Conservation (phyloP, 768 basidiomycete species). For the Russula olivacea region DNA sequence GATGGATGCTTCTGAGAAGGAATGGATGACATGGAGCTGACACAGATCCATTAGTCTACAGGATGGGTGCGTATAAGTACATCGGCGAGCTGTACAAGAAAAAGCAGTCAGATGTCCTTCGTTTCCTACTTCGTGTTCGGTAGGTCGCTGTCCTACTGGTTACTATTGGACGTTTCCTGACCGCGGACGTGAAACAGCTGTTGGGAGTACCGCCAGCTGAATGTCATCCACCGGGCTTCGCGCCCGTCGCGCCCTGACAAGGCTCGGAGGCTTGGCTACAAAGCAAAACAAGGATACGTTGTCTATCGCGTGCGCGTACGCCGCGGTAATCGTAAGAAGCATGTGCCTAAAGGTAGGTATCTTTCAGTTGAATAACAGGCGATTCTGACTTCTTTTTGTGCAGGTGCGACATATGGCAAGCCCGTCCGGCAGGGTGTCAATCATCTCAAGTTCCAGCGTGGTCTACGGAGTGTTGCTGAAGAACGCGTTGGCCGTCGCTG, state of each 20-base stretch:
- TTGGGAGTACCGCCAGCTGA: constrained; percentile 98
- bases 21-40: constrained; percentile 20
- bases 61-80: constrained; percentile 94
- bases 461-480: constrained; percentile 89
- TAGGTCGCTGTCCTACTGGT: constrained; percentile 34
- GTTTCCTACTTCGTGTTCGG: constrained; percentile 96
- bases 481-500: constrained; percentile 97
- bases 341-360: constrained; percentile 83
- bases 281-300: constrained; percentile 99
- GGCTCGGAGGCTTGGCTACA: constrained; percentile 97
- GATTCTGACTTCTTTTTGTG: neutral
- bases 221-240: constrained; percentile 96
- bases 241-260: constrained; percentile 99
- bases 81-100: constrained; percentile 97
- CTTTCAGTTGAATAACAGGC: neutral
- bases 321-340: constrained; percentile 98
- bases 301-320: constrained; percentile 97
- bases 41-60: constrained; percentile 37
- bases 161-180: constrained; percentile 10
- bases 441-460: constrained; percentile 96
- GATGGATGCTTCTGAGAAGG: constrained; percentile 30
- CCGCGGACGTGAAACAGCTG: constrained; percentile 46
- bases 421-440: constrained; percentile 99
- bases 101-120: constrained; percentile 95
- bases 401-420: constrained; percentile 97